Evolutionary conservation across 2,329 filamentous ascomycete genomes (phyloP).

Genomic region (Phialophora expanda): DNA sequence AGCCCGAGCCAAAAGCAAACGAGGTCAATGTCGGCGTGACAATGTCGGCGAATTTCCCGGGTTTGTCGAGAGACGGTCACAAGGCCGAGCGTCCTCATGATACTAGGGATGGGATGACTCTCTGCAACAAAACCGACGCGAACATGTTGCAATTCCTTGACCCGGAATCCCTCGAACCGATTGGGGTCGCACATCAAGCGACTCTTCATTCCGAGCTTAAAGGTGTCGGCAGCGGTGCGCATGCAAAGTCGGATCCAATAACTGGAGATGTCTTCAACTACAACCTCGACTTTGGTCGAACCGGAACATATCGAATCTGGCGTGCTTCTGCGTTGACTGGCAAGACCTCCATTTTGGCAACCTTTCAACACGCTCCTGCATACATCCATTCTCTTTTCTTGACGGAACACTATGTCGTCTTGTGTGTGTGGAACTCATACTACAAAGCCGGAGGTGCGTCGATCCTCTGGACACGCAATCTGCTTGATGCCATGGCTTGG

Average conservation of each 20-base stretch:
- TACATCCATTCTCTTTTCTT: conserved; percentile 87
- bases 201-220: conserved; percentile 70
- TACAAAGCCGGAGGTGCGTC: conserved; percentile 63
- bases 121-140: conserved; percentile 67
- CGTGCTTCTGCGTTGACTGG: conserved; percentile 66
- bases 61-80: conserved; percentile 47
- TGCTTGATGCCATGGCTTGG: conserved; percentile 72
- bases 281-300: conserved; percentile 67
- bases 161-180: conserved; percentile 72
- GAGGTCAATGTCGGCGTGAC: conserved; percentile 69
- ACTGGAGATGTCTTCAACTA: conserved; percentile 82
- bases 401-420: conserved; percentile 70
- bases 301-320: conserved; percentile 71
- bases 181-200: conserved; percentile 66
- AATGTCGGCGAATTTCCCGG: conserved; percentile 68
- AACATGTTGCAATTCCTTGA: conserved; percentile 66
- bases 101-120: conserved; percentile 48
- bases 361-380: conserved; percentile 63
- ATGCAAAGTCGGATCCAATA: conserved; percentile 71
- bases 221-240: conserved; percentile 71
- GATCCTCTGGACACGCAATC: conserved; percentile 68
- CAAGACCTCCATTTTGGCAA: conserved; percentile 72
- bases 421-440: conserved; percentile 74
- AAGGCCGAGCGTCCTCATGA: conserved; percentile 30
- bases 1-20: conserved; percentile 39